These are phyloP conservation scores for Penicillium sp. DNA, from an alignment of 2,329 filamentous ascomycete species.

Conservation along the genomic window DNA sequence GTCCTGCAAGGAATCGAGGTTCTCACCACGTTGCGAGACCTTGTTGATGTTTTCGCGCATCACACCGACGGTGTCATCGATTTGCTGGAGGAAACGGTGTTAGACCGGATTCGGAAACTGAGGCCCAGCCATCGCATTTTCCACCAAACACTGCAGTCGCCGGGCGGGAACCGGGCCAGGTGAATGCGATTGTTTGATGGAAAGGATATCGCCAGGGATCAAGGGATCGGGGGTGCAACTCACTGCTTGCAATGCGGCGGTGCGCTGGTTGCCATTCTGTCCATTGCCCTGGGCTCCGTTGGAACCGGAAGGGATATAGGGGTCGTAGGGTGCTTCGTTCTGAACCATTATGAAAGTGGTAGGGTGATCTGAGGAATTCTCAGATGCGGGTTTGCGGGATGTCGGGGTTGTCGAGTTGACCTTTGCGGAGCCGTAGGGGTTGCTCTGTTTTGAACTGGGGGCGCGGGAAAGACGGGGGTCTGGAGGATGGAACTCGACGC, in stretches of 20 bases:
- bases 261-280: conserved; percentile 63
- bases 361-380: conserved; percentile 1
- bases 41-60: conserved; percentile 99
- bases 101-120: conserved; percentile 16
- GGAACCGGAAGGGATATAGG: conserved; percentile 76
- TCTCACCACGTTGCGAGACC: conserved; percentile 88
- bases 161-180: background rate
- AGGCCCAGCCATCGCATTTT: background rate
- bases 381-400: conserved; percentile 16
- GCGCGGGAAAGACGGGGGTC: background rate
- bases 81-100: conserved; percentile 67
- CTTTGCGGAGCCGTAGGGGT: conserved; percentile 18
- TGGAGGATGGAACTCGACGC: background rate
- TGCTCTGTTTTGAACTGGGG: conserved; percentile 19
- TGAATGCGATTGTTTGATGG: background rate
- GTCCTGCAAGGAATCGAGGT: conserved; percentile 83
- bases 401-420: conserved; percentile 8
- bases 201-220: background rate
- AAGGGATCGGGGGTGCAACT: conserved; percentile 44
- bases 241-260: conserved; percentile 81
- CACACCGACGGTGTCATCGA: conserved; percentile 89
- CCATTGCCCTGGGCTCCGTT: conserved; percentile 52
- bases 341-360: conserved; percentile 49
- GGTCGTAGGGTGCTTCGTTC: conserved; percentile 72
- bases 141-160: background rate